Conservation (phyloP, 257 asterid species). For the Cinchona pubescens region DNA sequence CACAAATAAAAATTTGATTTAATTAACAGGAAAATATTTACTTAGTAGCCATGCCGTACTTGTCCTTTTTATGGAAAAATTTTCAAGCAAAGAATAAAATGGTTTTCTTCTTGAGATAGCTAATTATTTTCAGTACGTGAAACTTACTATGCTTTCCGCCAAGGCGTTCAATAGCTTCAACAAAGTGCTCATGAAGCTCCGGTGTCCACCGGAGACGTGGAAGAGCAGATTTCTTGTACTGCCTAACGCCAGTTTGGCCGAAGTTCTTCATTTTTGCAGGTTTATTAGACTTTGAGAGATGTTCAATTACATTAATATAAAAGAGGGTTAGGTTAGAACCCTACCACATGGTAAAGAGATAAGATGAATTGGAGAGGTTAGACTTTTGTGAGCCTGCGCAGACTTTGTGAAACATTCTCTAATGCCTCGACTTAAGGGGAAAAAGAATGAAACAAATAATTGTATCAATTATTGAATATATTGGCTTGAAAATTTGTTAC, state of each 20-base stretch:
- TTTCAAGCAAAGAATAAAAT: too few species aligned
- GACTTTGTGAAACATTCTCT: conserved; percentile 18
- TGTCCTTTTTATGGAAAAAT: not conserved
- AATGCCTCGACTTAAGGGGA: not conserved
- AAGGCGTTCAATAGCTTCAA: conserved; percentile 29
- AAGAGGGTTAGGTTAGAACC: not conserved
- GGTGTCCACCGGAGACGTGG: conserved; percentile 41
- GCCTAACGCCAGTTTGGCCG: conserved; percentile 20
- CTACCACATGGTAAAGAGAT: conserved; percentile 5
- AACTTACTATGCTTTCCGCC: conserved; percentile 36
- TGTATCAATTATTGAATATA: conserved; percentile 1
- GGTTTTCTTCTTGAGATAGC: not conserved
- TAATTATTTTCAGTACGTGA: not conserved
- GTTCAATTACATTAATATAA: not conserved
- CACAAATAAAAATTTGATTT: not conserved
- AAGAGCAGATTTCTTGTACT: conserved; percentile 28
- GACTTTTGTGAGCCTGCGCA: conserved; percentile 21
- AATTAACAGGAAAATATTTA: not conserved
- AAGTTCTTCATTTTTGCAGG: not conserved
- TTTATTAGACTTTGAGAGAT: not conserved
- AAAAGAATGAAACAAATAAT: conserved; percentile 6
- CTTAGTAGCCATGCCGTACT: not conserved
- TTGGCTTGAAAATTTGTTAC: conserved; percentile 9
- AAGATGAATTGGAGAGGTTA: conserved; percentile 8
- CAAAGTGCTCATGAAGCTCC: conserved; percentile 34